Percentiles rank a stretch among this genome's conserved stretches.
Conservation (phyloP, 1,284 basidiomycete genomes). For the Neotropicomus parvogracilis region DNA sequence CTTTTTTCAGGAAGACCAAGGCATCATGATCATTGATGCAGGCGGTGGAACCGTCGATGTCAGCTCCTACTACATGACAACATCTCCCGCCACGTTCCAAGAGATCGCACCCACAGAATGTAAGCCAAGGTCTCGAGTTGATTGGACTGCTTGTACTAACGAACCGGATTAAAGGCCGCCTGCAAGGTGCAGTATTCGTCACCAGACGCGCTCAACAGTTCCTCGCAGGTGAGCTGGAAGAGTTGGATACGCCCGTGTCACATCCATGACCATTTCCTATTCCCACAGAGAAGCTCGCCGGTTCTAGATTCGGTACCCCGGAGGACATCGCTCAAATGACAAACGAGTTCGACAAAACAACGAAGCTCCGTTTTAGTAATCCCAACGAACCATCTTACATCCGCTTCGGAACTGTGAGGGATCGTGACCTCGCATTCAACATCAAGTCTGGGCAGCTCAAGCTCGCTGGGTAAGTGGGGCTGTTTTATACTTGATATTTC, state of each 20-base stretch:
- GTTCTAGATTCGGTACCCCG: conserved; percentile 34
- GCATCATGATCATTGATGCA: conserved; percentile 48
- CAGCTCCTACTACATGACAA: conserved; percentile 32
- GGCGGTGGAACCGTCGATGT: conserved; percentile 49
- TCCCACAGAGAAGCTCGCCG: conserved; percentile 31
- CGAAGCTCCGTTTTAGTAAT: conserved; percentile 41
- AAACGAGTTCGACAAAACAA: conserved; percentile 38
- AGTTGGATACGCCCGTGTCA: background rate
- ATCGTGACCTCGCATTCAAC: conserved; percentile 35
- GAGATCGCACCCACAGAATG: conserved; percentile 36
- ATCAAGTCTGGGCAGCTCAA: conserved; percentile 43
- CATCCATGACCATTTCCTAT: background rate
- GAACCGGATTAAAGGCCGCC: conserved; percentile 23
- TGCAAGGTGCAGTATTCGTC: conserved; percentile 37
- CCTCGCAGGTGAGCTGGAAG: conserved; percentile 26
- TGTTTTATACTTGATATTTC: background rate
- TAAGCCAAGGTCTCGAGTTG: conserved; percentile 16
- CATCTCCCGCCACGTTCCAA: conserved; percentile 22
- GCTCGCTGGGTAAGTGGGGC: conserved; percentile 34
- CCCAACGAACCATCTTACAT: conserved; percentile 36
- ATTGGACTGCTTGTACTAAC: conserved; percentile 2
- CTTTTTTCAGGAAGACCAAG: conserved; percentile 29
- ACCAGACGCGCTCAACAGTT: conserved; percentile 33
- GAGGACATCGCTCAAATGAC: conserved; percentile 38
- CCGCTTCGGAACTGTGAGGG: conserved; percentile 39